These are phyloP conservation scores for Linderniella brevidens DNA, from an alignment of 257 asterid genomes.

Conservation along the genomic window DNA sequence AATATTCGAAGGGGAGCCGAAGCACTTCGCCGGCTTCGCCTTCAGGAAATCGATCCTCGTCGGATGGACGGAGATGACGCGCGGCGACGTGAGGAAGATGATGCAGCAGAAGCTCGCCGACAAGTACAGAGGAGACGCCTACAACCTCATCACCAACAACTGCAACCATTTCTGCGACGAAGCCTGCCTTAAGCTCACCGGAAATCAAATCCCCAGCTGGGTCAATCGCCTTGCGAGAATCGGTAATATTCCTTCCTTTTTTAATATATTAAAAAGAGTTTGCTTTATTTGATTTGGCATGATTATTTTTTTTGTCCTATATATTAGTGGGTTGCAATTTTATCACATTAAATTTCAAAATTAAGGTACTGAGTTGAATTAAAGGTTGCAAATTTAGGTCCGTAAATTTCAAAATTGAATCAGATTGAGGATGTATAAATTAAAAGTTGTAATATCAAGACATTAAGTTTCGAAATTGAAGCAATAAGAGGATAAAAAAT, in stretches of 20 bases:
- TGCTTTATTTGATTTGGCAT: neutral
- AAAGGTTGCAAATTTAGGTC: too few species aligned
- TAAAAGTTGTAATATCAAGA: too few species aligned
- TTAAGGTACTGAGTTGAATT: too few species aligned
- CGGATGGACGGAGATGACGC: slow-evolving; percentile 34
- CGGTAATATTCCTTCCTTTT: slow-evolving; percentile 18
- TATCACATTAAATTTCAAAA: too few species aligned
- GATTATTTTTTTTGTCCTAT: too few species aligned
- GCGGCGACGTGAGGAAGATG: slow-evolving; percentile 18
- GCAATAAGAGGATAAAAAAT: too few species aligned
- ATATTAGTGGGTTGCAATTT: too few species aligned
- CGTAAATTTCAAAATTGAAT: too few species aligned
- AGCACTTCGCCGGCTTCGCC: slow-evolving; percentile 33
- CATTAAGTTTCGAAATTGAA: too few species aligned
- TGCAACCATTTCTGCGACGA: slow-evolving; percentile 72
- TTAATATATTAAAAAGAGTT: neutral
- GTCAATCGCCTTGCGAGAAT: slow-evolving; percentile 58
- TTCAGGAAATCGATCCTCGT: slow-evolving; percentile 42
- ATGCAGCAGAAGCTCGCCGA: slow-evolving; percentile 45
- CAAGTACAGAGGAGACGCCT: slow-evolving; percentile 35
- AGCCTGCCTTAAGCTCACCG: slow-evolving; percentile 29
- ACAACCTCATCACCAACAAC: slow-evolving; percentile 42
- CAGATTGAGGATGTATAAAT: too few species aligned
- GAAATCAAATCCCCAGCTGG: slow-evolving; percentile 46
- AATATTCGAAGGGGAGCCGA: slow-evolving; percentile 49